A percentile compares a stretch with the other conserved stretches of the same genome.
Conservation (phyloP, 1,284 basidiomycete species). For the Flammula alnicola region DNA sequence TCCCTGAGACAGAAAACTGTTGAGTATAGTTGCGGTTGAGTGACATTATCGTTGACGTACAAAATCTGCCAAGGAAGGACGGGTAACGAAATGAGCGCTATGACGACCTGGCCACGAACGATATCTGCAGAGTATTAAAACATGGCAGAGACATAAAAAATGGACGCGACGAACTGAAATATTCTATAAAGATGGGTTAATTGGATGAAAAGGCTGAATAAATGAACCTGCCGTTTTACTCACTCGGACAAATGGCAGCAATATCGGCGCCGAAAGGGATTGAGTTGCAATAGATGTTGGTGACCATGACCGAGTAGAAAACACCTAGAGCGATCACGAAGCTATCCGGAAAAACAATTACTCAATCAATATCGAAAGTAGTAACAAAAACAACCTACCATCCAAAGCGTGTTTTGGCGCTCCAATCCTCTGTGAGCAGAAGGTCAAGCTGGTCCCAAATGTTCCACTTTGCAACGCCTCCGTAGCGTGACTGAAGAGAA, state of each 20-base stretch:
- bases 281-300: constrained; percentile 17
- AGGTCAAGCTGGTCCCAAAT: constrained; percentile 20
- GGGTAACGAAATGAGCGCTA: constrained; percentile 17
- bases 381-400: constrained; percentile 4
- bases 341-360: neutral
- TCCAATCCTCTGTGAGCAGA: constrained; percentile 16
- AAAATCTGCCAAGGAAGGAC: constrained; percentile 21
- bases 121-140: constrained; percentile 8
- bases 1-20: neutral
- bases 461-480: constrained; percentile 17
- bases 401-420: constrained; percentile 14
- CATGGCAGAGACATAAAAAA: neutral
- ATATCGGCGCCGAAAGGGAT: constrained; percentile 21
- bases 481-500: constrained; percentile 19
- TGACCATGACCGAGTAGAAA: constrained; percentile 17
- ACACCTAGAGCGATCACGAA: constrained; percentile 16
- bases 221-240: neutral
- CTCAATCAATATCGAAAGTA: neutral
- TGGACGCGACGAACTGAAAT: constrained; percentile 10
- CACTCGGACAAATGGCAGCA: constrained; percentile 15
- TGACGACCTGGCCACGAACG: constrained; percentile 16
- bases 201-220: neutral
- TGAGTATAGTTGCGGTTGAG: neutral
- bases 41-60: neutral
- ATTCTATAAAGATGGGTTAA: constrained; percentile 1